Percentiles rank a stretch among this genome's conserved stretches.
phyloP scores from a whole-genome alignment of 1,284 basidiomycete genomes.

The Peniophora sp. region DNA sequence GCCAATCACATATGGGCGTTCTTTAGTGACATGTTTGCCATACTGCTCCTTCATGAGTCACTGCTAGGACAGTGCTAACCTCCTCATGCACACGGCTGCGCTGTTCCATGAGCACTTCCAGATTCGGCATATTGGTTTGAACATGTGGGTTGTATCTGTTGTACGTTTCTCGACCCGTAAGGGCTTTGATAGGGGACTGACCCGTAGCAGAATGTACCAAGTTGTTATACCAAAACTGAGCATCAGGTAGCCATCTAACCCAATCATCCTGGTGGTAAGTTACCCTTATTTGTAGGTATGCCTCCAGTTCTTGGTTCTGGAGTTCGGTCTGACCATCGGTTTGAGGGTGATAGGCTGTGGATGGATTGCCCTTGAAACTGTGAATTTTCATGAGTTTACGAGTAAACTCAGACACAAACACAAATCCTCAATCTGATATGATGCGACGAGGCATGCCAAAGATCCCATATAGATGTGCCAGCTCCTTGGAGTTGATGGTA shows the following conservation, averaged over 20 bases:
- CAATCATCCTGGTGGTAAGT: constrained; percentile 37
- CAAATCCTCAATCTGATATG: constrained; percentile 12
- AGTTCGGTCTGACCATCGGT: constrained; percentile 32
- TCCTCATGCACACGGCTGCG: no score
- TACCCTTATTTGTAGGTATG: constrained; percentile 26
- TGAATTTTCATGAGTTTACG: constrained; percentile 15
- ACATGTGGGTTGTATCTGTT: no score
- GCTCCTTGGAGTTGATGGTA: background rate
- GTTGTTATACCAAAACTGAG: constrained; percentile 41
- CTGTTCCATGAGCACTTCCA: no score
- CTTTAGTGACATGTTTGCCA: no score
- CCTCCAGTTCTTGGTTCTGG: constrained; percentile 35
- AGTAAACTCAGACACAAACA: constrained; percentile 26
- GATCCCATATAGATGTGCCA: background rate
- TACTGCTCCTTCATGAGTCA: no score
- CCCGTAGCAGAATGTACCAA: constrained; percentile 23
- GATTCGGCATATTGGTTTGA: no score
- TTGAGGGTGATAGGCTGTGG: constrained; percentile 26
- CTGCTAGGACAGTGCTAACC: no score
- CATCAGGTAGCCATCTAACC: constrained; percentile 29
- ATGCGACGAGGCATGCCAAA: background rate
- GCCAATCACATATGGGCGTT: no score
- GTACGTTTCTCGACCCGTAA: no score
- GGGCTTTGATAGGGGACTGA: constrained; percentile 32
- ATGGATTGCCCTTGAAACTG: constrained; percentile 19